Conservation (phyloP, 345 rosid species). For the Eucalyptus albens region DNA sequence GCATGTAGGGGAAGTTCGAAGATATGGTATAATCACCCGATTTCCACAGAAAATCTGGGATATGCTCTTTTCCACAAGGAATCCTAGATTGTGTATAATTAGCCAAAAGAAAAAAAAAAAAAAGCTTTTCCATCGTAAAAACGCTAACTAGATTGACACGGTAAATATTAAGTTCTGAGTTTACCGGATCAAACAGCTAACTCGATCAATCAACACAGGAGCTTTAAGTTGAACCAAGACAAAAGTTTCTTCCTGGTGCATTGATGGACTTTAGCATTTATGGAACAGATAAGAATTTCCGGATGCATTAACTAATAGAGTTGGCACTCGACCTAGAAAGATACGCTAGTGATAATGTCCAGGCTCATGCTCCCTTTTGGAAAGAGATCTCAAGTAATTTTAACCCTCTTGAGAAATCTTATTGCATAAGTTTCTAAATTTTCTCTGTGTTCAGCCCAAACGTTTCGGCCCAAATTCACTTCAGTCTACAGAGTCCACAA, state of each 20-base stretch:
- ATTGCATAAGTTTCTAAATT: neutral
- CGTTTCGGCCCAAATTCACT: neutral
- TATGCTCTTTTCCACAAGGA: neutral
- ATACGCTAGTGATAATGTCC: neutral
- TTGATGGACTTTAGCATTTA: neutral
- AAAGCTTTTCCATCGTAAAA: neutral
- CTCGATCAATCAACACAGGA: neutral
- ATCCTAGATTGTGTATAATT: neutral
- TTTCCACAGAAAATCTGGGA: neutral
- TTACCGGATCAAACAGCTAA: neutral
- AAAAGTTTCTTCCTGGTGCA: neutral
- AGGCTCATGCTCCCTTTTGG: neutral
- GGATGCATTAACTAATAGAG: neutral
- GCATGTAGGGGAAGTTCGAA: neutral
- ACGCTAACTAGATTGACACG: neutral
- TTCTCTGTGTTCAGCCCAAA: neutral
- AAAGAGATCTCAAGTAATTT: neutral
- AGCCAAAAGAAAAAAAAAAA: neutral
- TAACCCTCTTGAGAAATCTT: neutral
- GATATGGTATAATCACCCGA: neutral
- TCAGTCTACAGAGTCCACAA: neutral
- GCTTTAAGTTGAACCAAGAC: neutral
- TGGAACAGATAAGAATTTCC: neutral
- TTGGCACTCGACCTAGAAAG: neutral
- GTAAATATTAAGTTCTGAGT: neutral